Base-by-base conservation (phyloP, 345 rosid species). In the Boechera retrofracta region DNA sequence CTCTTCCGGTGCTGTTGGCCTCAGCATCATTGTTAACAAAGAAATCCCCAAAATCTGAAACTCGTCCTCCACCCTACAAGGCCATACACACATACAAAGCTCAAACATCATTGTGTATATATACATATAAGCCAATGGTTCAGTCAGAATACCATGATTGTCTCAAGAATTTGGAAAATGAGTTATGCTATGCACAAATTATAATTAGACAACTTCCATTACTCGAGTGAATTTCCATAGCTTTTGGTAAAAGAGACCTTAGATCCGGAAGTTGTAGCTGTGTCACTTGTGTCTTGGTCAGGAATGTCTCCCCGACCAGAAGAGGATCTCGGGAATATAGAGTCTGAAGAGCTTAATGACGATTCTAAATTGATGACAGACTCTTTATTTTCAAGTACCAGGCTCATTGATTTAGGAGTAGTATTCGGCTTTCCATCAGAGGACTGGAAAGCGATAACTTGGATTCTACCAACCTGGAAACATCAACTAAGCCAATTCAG, bases 391-490 rank as follows among this genome's bases (percentile, higher is more conserved):
- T 83, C 74, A 26, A 89, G 88, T 28, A 89, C 77, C 54, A 85
- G 73, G 56, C 86, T 72, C 68, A 86, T 38, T 44, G 92, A 81
- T 77, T 81, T 82, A 35, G 83, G 78, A 67, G 80, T 67, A 79
- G 75, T 77, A 80, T 77, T 82, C 41, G 85, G 94, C 70, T 88
- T 92, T 75, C 98, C 97, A 83, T 92, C 94, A 38, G 89, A 88
- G 35, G 99, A 92, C 83, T 95, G 99, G 84, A 95, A 95, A 48
- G 99, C 99, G 71, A 92, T 91, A 54, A 95, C 91, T 85, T 95
- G 99, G 75, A 95, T 95, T 87, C 96, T 84, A 44, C 99, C 99
- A 76, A 95, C 90, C 99, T 93, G 81, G 76, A 78, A 80, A 64
- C n/a, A 44, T 70, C 56, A 70, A 32, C 9, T 57, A 64, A 67